Evolutionary conservation across 2,329 filamentous ascomycete species (phyloP).

Genomic region (Calonectria hongkongensis): DNA sequence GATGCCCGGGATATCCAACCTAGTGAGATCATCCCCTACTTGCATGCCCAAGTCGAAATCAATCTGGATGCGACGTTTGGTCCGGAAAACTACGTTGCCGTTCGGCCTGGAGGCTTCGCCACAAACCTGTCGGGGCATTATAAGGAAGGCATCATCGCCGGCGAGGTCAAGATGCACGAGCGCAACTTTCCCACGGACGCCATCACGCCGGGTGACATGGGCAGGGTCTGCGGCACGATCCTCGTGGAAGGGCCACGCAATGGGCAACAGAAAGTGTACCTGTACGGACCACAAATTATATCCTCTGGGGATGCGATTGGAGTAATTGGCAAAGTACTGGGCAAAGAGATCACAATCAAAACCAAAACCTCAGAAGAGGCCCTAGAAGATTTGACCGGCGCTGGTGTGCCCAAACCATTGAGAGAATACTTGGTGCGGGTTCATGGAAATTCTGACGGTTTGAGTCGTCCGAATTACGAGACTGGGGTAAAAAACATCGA

Average conservation of each 20-base stretch:
- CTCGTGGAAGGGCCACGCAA: not conserved
- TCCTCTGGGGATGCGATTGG: not conserved
- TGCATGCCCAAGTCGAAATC: constrained; percentile 3
- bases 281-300: not conserved
- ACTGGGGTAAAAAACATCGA: not conserved
- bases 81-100: not conserved
- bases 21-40: not conserved
- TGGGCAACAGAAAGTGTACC: not conserved
- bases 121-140: not conserved
- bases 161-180: not conserved
- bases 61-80: not conserved
- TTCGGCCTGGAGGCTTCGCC: not conserved
- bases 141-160: not conserved
- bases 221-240: not conserved
- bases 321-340: not conserved
- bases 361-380: not conserved
- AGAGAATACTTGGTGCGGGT: constrained; percentile 6
- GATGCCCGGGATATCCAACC: not conserved
- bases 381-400: not conserved
- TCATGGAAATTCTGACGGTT: not conserved
- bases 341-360: not conserved
- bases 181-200: not conserved
- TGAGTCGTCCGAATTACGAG: not conserved
- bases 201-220: constrained; percentile 3
- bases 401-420: not conserved